phyloP scores from a whole-genome alignment of 2,329 filamentous ascomycete genomes.

The Xylaria hypoxylon region DNA sequence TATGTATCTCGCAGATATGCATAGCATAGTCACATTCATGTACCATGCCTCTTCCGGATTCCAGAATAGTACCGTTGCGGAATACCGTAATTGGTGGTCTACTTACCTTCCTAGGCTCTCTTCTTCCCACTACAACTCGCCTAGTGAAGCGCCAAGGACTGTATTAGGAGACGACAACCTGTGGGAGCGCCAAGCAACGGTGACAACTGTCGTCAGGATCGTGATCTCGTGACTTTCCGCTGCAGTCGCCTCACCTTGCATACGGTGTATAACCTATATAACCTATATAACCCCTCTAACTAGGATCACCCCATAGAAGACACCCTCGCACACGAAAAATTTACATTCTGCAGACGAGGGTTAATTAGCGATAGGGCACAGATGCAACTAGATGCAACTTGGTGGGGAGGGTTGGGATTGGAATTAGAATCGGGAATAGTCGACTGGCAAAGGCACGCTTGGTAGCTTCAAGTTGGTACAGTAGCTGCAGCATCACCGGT shows the following conservation, averaged over 20 bases:
- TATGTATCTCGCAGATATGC: slow-evolving; percentile 37
- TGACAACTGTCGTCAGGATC: slow-evolving; percentile 5
- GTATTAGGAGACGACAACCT: slow-evolving; percentile 1
- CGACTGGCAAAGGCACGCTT: slow-evolving; percentile 27
- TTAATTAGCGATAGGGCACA: slow-evolving; percentile 23
- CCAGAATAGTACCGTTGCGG: slow-evolving; percentile 26
- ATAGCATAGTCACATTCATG: slow-evolving; percentile 33
- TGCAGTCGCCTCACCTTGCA: slow-evolving; percentile 5
- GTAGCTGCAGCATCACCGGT: slow-evolving; percentile 25
- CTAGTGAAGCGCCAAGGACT: slow-evolving; percentile 24
- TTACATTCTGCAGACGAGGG: slow-evolving; percentile 4
- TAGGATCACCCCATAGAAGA: slow-evolving; percentile 4
- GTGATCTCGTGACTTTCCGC: slow-evolving; percentile 33
- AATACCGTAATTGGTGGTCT: slow-evolving; percentile 33
- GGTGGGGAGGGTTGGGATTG: slow-evolving; percentile 8
- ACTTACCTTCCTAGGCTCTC: slow-evolving; percentile 14
- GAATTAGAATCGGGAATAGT: slow-evolving; percentile 22
- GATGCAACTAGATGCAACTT: neutral
- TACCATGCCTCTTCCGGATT: slow-evolving; percentile 29
- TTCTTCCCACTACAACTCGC: slow-evolving; percentile 1
- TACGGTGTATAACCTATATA: neutral
- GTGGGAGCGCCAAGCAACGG: slow-evolving; percentile 4
- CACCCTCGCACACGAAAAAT: slow-evolving; percentile 1
- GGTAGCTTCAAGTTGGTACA: slow-evolving; percentile 12
- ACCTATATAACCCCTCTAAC: too few species aligned